Evolutionary conservation across 2,329 filamentous ascomycete species (phyloP).

Genomic region (Hypoxylon sp.): DNA sequence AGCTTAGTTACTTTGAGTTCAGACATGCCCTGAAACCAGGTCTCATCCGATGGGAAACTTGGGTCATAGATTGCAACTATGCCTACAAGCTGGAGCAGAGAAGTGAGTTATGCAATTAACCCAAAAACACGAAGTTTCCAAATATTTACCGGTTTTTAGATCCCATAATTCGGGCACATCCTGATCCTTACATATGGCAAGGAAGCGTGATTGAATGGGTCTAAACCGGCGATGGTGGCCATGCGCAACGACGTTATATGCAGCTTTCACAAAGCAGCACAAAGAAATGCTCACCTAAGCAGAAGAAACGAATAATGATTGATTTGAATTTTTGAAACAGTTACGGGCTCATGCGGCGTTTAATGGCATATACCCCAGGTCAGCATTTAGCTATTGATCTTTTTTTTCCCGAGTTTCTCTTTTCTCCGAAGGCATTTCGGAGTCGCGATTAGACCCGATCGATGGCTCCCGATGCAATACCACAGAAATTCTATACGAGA

Average conservation of each 20-base stretch:
- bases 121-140: neutral
- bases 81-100: constrained; percentile 41
- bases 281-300: too few relatives aligned
- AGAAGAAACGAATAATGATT: too few relatives aligned
- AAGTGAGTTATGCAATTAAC: constrained; percentile 36
- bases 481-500: too few relatives aligned
- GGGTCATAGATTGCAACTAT: constrained; percentile 42
- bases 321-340: too few relatives aligned
- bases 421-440: neutral
- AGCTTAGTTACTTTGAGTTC: constrained; percentile 42
- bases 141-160: constrained; percentile 35
- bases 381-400: constrained; percentile 13
- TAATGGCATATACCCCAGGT: constrained; percentile 30
- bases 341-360: constrained; percentile 24
- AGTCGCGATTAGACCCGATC: constrained; percentile 3
- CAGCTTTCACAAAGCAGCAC: too few relatives aligned
- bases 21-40: constrained; percentile 37
- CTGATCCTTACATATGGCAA: constrained; percentile 44
- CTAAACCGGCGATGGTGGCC: too few relatives aligned
- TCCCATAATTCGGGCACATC: constrained; percentile 41
- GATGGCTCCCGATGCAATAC: too few relatives aligned
- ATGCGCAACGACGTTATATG: neutral
- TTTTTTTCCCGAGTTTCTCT: constrained; percentile 7
- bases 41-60: constrained; percentile 42
- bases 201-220: constrained; percentile 43